Conservation (phyloP, 2,329 filamentous ascomycete species). For the Aspergillus carbonarius region DNA sequence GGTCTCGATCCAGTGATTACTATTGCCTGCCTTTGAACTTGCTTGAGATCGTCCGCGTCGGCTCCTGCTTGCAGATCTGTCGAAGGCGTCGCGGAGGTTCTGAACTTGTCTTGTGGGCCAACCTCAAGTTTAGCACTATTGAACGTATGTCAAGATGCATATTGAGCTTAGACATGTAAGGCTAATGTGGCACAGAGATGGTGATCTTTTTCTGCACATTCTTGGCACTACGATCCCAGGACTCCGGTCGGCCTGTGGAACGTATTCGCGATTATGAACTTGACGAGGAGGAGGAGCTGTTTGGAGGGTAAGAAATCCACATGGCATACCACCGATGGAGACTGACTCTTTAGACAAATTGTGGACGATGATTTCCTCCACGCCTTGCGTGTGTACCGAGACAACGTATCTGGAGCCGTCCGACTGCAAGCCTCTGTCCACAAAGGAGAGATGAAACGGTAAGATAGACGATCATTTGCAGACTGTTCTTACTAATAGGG, state of each 20-base stretch:
- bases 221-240: slow-evolving; percentile 59
- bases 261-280: slow-evolving; percentile 52
- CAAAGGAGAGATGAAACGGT: slow-evolving; percentile 53
- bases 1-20: slow-evolving; percentile 42
- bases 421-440: slow-evolving; percentile 58
- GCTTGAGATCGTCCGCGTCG: slow-evolving; percentile 38
- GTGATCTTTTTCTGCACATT: slow-evolving; percentile 59
- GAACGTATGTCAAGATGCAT: slow-evolving; percentile 36
- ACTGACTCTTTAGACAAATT: slow-evolving; percentile 46
- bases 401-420: slow-evolving; percentile 52
- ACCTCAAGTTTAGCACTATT: slow-evolving; percentile 54
- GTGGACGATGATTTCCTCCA: slow-evolving; percentile 53
- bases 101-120: slow-evolving; percentile 53
- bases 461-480: slow-evolving; percentile 9
- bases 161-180: background rate
- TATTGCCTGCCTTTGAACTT: slow-evolving; percentile 54
- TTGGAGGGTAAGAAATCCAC: slow-evolving; percentile 45
- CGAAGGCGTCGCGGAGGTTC: slow-evolving; percentile 36
- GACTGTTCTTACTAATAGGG: background rate
- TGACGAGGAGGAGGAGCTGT: slow-evolving; percentile 49
- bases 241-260: slow-evolving; percentile 42
- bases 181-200: slow-evolving; percentile 44
- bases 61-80: slow-evolving; percentile 42
- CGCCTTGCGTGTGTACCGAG: slow-evolving; percentile 55
- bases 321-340: background rate